phyloP scores from a whole-genome alignment of 2,329 filamentous ascomycete genomes.

The Pyrenophora graminea region DNA sequence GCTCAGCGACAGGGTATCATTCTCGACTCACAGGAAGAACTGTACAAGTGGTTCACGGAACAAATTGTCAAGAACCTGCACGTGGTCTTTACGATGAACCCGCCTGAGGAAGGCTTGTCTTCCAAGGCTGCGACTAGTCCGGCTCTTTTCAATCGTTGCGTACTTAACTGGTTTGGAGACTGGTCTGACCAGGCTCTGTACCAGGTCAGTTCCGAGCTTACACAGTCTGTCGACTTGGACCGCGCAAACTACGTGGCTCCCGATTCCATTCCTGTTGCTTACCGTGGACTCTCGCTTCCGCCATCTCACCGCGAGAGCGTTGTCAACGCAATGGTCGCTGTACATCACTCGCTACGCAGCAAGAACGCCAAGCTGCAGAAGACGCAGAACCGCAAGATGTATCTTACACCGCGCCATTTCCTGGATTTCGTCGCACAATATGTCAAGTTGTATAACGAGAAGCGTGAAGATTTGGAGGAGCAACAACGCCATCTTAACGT shows the following conservation, averaged over 20 bases:
- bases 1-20: conserved; percentile 93
- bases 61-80: conserved; percentile 99
- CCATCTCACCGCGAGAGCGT: conserved; percentile 89
- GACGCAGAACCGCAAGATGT: conserved; percentile 91
- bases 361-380: conserved; percentile 88
- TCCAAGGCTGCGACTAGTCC: conserved; percentile 98
- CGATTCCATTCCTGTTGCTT: conserved; percentile 90
- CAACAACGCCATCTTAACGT: conserved; percentile 98
- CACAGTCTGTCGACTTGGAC: conserved; percentile 93
- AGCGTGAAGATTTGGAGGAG: conserved; percentile 96
- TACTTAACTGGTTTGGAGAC: conserved; percentile 99
- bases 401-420: conserved; percentile 94
- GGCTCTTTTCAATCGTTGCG: conserved; percentile 98
- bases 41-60: conserved; percentile 99
- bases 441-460: conserved; percentile 95
- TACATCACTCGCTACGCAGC: conserved; percentile 89
- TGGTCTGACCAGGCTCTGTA: conserved; percentile 99
- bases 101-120: conserved; percentile 89
- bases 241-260: conserved; percentile 82
- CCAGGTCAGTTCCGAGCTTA: conserved; percentile 95
- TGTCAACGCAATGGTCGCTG: conserved; percentile 98
- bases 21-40: conserved; percentile 94
- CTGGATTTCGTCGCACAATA: conserved; percentile 98
- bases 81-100: conserved; percentile 99
- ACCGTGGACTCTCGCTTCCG: conserved; percentile 80